Evolutionary conservation across 805 yeast species (phyloP), one percentile per base, ranked within the genome.

Genomic region (Sugiyamaella marilandica): DNA sequence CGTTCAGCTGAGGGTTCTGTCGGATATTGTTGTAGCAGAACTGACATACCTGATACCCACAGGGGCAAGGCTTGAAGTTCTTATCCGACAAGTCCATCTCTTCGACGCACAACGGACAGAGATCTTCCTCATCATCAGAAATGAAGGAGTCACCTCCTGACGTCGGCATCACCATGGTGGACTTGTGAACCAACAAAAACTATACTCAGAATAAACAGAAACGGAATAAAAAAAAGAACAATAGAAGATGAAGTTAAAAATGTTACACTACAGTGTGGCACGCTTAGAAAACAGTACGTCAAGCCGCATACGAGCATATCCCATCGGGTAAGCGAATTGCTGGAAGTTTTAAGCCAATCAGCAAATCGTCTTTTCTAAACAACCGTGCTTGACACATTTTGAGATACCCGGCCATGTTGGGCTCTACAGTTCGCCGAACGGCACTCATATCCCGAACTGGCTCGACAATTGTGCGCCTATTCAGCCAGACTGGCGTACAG

Each of bases 21-120:
- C 97, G 80, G 63, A 94, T 94, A 68, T 91, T 92, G 73, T 94
- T 94, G 76, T 92, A 94, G 70, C 99, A 94, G 67, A 94, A 94
- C 76, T 92, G 98, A 70, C 99, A 94, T 54, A 94, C 87, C 69
- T 95, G 97, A 65, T 94, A 94, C 16, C 99, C 99, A 74, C 99
- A 94, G 0, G 98, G 98, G 75, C 99, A 94, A n/a, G 99, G 99
- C 69, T 86, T 89, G 77, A 94, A 94, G 73, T 90, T 88, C 65
- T 87, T 89, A 71, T 94, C 99, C 14, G 96, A 86, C 46, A 92
- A 83, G 70, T 94, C 99, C 90, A 94, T 84, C 68, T 94, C 97
- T 71, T 94, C 99, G 65, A 91, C 92, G 74, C 99, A 94, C 58
- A 94, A 80, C 52, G 99, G 99, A 72, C 85, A 84, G 59, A 77